phyloP scores from a whole-genome alignment of 2,329 filamentous ascomycete species.

The Trichoderma sp. region DNA sequence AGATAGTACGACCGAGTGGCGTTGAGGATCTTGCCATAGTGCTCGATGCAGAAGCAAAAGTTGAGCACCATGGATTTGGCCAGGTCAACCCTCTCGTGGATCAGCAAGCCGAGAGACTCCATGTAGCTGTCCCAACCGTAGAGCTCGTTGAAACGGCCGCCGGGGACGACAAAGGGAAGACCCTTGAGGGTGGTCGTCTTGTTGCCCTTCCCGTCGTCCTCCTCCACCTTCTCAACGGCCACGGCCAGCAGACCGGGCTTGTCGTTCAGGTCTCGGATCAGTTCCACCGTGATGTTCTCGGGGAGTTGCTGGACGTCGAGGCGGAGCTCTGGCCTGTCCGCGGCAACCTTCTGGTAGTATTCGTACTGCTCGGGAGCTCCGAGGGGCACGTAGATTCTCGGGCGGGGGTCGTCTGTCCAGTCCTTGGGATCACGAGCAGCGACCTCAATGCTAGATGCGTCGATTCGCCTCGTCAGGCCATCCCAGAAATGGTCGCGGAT shows the following conservation, averaged over 20 bases:
- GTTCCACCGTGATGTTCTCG: slow-evolving; percentile 75
- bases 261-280: slow-evolving; percentile 79
- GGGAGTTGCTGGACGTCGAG: slow-evolving; percentile 83
- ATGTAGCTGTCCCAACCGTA: slow-evolving; percentile 99
- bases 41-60: slow-evolving; percentile 97
- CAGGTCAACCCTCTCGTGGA: slow-evolving; percentile 81
- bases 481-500: slow-evolving; percentile 94
- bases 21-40: slow-evolving; percentile 98
- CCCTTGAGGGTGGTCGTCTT: slow-evolving; percentile 74
- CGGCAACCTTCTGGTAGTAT: slow-evolving; percentile 82
- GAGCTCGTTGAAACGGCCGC: slow-evolving; percentile 95
- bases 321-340: slow-evolving; percentile 77
- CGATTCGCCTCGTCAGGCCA: slow-evolving; percentile 84
- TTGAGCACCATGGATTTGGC: slow-evolving; percentile 94
- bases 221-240: slow-evolving; percentile 76
- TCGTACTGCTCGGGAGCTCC: slow-evolving; percentile 85
- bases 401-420: slow-evolving; percentile 86
- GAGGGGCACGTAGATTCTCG: slow-evolving; percentile 85
- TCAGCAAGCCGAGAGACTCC: slow-evolving; percentile 86
- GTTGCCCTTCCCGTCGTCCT: slow-evolving; percentile 62
- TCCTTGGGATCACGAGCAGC: slow-evolving; percentile 92
- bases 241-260: slow-evolving; percentile 89
- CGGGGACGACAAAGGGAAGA: slow-evolving; percentile 94
- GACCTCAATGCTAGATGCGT: slow-evolving; percentile 81
- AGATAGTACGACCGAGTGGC: slow-evolving; percentile 97